Conservation (phyloP, 192 early-diverging fungal species). For the Piromyces sp. region DNA sequence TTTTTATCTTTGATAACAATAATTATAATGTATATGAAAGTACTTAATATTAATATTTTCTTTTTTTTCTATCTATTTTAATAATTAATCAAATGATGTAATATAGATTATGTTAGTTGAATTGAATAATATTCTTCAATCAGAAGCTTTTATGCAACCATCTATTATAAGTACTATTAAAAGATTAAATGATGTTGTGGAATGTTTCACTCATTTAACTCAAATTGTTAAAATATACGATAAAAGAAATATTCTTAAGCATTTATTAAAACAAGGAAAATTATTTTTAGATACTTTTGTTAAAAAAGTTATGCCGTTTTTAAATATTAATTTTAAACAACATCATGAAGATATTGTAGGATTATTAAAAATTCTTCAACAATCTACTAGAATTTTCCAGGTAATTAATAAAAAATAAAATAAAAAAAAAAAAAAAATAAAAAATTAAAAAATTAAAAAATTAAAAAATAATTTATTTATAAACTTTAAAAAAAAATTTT, state of each 20-base stretch:
- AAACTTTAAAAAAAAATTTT: too few relatives aligned
- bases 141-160: background rate
- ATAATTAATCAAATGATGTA: too few relatives aligned
- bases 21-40: too few relatives aligned
- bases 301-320: background rate
- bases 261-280: background rate
- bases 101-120: background rate
- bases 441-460: too few relatives aligned
- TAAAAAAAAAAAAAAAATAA: too few relatives aligned
- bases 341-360: background rate
- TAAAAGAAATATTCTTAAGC: background rate
- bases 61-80: too few relatives aligned
- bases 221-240: background rate
- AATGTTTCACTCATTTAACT: background rate
- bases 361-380: background rate
- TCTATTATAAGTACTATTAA: background rate
- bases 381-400: background rate
- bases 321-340: background rate
- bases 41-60: too few relatives aligned
- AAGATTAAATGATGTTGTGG: background rate
- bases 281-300: background rate
- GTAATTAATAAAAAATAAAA: background rate
- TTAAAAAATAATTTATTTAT: too few relatives aligned
- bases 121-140: background rate
- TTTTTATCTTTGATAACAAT: too few relatives aligned